Conservation (phyloP, 371 early-diverging fungal species). For the Mucor piriformis region DNA sequence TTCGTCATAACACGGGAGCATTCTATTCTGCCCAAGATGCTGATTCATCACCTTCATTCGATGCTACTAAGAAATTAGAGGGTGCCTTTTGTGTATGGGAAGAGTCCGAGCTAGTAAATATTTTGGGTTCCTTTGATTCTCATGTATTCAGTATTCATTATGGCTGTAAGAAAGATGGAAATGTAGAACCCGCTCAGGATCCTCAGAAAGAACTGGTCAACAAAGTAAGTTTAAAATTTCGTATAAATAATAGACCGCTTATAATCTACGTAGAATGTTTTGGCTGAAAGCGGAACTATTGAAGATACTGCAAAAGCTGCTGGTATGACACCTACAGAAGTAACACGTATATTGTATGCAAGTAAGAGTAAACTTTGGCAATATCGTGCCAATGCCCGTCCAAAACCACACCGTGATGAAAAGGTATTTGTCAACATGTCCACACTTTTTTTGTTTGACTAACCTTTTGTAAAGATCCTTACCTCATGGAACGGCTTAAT, state of each 20-base stretch:
- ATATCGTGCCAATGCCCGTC: constrained; percentile 46
- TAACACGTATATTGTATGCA: constrained; percentile 30
- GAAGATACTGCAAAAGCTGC: constrained; percentile 50
- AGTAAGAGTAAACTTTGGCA: constrained; percentile 46
- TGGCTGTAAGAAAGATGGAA: constrained; percentile 59
- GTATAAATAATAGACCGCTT: too few relatives aligned
- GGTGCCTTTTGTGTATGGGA: constrained; percentile 77
- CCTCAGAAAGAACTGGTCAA: constrained; percentile 62
- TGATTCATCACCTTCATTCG: constrained; percentile 57
- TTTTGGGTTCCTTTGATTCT: constrained; percentile 43
- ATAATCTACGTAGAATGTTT: constrained; percentile 57
- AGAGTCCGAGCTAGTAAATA: constrained; percentile 41
- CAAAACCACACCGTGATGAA: constrained; percentile 69
- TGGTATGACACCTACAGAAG: constrained; percentile 31
- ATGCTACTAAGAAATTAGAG: constrained; percentile 53
- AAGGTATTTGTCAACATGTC: constrained; percentile 35
- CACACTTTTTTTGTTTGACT: background rate
- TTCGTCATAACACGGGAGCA: constrained; percentile 52
- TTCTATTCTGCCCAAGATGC: constrained; percentile 80
- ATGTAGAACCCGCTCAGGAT: constrained; percentile 59
- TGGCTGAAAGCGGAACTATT: constrained; percentile 41
- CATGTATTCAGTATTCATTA: constrained; percentile 50
- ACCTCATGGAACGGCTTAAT: constrained; percentile 64
- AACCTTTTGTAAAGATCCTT: constrained; percentile 18
- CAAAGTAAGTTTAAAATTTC: constrained; percentile 44